Percentiles rank a stretch among this genome's conserved stretches.
Evolutionary conservation across 805 yeast species (phyloP).

Genomic region (Saccharomycopsis fodiens): DNA sequence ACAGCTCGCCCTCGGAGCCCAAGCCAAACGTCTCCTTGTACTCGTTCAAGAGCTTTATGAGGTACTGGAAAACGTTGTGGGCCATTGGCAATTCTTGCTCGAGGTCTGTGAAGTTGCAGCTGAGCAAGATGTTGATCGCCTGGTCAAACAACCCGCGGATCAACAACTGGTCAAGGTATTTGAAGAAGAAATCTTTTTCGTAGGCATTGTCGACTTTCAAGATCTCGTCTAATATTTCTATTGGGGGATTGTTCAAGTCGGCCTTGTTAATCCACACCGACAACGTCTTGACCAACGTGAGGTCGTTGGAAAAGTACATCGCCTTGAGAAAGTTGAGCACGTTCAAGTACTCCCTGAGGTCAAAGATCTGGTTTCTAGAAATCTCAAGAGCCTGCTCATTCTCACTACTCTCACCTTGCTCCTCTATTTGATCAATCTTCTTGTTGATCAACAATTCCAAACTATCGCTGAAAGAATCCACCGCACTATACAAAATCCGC

Average conservation of each 20-base stretch:
- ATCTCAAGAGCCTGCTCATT: neutral
- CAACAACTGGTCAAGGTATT: slow-evolving; percentile 46
- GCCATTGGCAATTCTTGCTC: slow-evolving; percentile 14
- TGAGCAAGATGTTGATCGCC: slow-evolving; percentile 41
- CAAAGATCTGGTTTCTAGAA: slow-evolving; percentile 25
- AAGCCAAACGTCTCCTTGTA: slow-evolving; percentile 8
- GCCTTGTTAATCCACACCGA: slow-evolving; percentile 62
- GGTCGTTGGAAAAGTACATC: slow-evolving; percentile 36
- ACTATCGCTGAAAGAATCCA: slow-evolving; percentile 16
- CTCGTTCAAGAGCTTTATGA: slow-evolving; percentile 22
- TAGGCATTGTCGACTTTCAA: slow-evolving; percentile 38
- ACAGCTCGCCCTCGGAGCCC: slow-evolving; percentile 3
- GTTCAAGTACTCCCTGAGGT: slow-evolving; percentile 39
- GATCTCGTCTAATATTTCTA: slow-evolving; percentile 39
- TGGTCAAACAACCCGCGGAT: slow-evolving; percentile 55
- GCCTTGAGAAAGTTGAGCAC: slow-evolving; percentile 55
- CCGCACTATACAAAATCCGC: slow-evolving; percentile 9
- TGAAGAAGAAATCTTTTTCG: slow-evolving; percentile 53
- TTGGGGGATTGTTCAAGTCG: slow-evolving; percentile 54
- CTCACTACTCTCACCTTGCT: neutral
- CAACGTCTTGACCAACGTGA: slow-evolving; percentile 37
- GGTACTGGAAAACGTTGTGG: slow-evolving; percentile 8
- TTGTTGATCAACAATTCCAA: slow-evolving; percentile 21
- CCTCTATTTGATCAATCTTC: slow-evolving; percentile 10
- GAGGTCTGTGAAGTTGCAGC: slow-evolving; percentile 37